phyloP scores from a whole-genome alignment of 805 yeast species.

The Kodamaea lidongshanica region DNA sequence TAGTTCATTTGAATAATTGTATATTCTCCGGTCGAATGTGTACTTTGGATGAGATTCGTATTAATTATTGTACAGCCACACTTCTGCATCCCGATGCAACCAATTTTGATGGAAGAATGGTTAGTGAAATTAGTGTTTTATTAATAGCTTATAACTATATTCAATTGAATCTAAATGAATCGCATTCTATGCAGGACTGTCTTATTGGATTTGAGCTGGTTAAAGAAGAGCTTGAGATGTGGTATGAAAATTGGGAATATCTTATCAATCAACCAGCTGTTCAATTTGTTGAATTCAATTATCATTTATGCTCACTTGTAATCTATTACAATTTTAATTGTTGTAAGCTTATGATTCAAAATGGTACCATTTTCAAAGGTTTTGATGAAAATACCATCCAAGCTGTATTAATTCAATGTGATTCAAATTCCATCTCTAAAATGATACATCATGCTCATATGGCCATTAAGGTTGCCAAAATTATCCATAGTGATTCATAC shows the following conservation, averaged over 20 bases:
- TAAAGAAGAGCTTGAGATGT: slow-evolving; percentile 44
- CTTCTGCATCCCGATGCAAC: slow-evolving; percentile 56
- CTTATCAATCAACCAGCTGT: slow-evolving; percentile 63
- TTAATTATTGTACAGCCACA: slow-evolving; percentile 54
- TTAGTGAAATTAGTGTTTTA: slow-evolving; percentile 64
- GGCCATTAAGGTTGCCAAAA: slow-evolving; percentile 36
- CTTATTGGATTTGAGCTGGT: slow-evolving; percentile 24
- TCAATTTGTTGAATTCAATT: slow-evolving; percentile 69
- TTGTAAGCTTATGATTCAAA: slow-evolving; percentile 11
- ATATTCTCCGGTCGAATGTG: slow-evolving; percentile 61
- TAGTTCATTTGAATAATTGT: slow-evolving; percentile 63
- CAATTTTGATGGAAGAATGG: slow-evolving; percentile 78
- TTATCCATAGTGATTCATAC: slow-evolving; percentile 45
- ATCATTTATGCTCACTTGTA: slow-evolving; percentile 53
- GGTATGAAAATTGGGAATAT: slow-evolving; percentile 68
- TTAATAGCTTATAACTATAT: slow-evolving; percentile 53
- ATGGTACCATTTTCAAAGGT: background rate
- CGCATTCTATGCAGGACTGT: slow-evolving; percentile 3
- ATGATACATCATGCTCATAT: slow-evolving; percentile 38
- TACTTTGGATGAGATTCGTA: slow-evolving; percentile 51
- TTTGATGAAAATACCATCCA: slow-evolving; percentile 18
- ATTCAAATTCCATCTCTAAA: slow-evolving; percentile 22
- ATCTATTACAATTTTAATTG: slow-evolving; percentile 38
- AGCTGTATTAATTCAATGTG: slow-evolving; percentile 20
- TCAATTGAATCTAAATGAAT: slow-evolving; percentile 24